phyloP scores from a whole-genome alignment of 2,329 filamentous ascomycete genomes.

The Phialophora chinensis region DNA sequence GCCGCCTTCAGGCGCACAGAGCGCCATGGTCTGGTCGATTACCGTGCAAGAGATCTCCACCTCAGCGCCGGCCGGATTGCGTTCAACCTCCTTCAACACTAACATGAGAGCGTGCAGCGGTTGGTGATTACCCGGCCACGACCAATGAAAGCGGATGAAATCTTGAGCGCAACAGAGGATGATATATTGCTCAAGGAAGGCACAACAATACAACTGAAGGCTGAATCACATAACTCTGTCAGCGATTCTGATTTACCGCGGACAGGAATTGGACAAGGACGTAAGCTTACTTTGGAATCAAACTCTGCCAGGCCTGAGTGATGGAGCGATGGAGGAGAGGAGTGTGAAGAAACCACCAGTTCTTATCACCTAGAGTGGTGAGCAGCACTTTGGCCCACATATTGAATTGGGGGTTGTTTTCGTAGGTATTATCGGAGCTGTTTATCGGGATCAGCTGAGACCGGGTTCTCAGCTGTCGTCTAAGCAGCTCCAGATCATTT shows the following conservation, averaged over 20 bases:
- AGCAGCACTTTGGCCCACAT: conserved; percentile 3
- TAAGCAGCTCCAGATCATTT: conserved; percentile 4
- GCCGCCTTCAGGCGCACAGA: conserved; percentile 5
- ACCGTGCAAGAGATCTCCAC: conserved; percentile 7
- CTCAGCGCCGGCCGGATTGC: not conserved
- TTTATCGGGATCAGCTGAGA: conserved; percentile 1
- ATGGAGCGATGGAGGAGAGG: conserved; percentile 11
- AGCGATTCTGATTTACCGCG: not conserved
- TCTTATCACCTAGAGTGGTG: conserved; percentile 7
- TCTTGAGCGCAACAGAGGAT: conserved; percentile 4
- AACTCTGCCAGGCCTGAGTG: conserved; percentile 7
- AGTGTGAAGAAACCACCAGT: conserved; percentile 13
- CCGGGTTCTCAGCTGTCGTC: not conserved
- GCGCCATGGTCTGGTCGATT: conserved; percentile 7
- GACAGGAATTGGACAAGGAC: not conserved
- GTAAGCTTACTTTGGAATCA: conserved; percentile 11
- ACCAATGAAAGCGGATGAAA: conserved; percentile 7
- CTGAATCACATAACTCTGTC: not conserved
- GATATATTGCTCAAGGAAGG: conserved; percentile 4
- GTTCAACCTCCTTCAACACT: conserved; percentile 7
- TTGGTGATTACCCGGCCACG: conserved; percentile 12
- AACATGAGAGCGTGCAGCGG: conserved; percentile 9
- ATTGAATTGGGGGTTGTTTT: conserved; percentile 6
- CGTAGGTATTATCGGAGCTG: not conserved
- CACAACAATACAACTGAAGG: conserved; percentile 8